Base-by-base conservation (phyloP, 2,329 filamentous ascomycete species). In the Diplocarpon rosae region DNA sequence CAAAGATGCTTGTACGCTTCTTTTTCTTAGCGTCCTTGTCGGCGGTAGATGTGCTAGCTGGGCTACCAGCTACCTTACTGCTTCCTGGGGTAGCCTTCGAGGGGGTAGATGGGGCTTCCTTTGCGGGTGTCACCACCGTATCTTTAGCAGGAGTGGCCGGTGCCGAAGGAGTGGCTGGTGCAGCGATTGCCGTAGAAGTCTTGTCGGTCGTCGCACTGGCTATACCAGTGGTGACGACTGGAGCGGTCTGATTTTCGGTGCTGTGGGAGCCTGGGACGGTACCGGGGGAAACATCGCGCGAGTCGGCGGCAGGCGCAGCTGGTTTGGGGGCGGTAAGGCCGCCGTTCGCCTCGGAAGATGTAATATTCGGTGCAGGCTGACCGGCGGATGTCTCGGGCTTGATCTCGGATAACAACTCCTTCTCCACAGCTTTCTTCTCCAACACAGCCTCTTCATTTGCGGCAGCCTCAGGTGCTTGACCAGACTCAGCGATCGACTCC, bases 341-440 rank as follows among this genome's bases (percentile, higher is more conserved):
- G 59, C 55, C 36, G 14, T 43, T 37, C n/a, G 33, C 17, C 24
- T 31, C 41, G 16, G 34, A 24, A 11, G 41, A 43, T 14, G 46
- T 48, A 34, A 52, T 48, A 17, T 54, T 54, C n/a, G 59, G 56
- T 48, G 59, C 58, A 29, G 59, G 42, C 31, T 60, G 56, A 8
- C 56, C 58, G 17, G 49, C 56, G 14, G 54, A 52, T 12, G 51
- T 58, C 42, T 60, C 56, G 14, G 64, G 60, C 62, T 73, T 69
- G 49, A 80, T 71, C 62, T 83, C 75, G 52, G 76, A 71, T 38
- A 88, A 68, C 8, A 93, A 70, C 66, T 94, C 83, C 20, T 75
- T 64, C 67, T 93, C 86, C 5, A 88, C 71, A 9, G 69, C 72
- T 62, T 76, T 77, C 75, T 92, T 92, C 56, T 89, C 84, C 50